Conservation (phyloP, 371 early-diverging fungal species). For the Rhizomucor pusillus region DNA sequence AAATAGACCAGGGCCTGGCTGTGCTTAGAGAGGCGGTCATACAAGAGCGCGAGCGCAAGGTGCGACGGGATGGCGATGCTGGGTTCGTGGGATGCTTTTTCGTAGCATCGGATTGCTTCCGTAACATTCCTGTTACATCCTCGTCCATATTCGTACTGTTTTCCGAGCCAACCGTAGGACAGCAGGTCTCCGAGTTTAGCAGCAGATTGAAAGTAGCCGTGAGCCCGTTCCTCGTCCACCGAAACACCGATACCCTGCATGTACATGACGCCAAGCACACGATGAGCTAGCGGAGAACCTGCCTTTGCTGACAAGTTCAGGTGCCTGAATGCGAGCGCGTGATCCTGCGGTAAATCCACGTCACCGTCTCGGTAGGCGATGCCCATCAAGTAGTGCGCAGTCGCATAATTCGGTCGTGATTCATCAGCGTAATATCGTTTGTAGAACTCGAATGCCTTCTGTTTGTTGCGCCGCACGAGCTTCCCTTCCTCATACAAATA, state of each 20-base stretch:
- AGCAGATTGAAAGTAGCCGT: slow-evolving; percentile 15
- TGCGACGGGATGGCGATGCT: slow-evolving; percentile 9
- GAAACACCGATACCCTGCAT: slow-evolving; percentile 5
- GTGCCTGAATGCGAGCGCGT: slow-evolving; percentile 20
- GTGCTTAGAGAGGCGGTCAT: slow-evolving; percentile 2
- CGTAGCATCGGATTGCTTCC: slow-evolving; percentile 11
- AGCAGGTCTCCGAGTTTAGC: slow-evolving; percentile 20
- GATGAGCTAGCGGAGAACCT: slow-evolving; percentile 28
- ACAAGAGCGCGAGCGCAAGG: slow-evolving; percentile 10
- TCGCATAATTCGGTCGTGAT: slow-evolving; percentile 7
- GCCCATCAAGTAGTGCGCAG: slow-evolving; percentile 25
- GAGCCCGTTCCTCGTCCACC: slow-evolving; percentile 8
- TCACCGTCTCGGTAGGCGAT: slow-evolving; percentile 19
- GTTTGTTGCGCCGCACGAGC: slow-evolving; percentile 10
- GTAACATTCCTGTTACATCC: slow-evolving; percentile 10
- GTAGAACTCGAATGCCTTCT: slow-evolving; percentile 17
- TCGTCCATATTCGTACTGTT: slow-evolving; percentile 18
- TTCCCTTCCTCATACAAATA: slow-evolving; percentile 20
- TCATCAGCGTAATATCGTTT: slow-evolving; percentile 3
- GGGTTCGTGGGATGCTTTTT: slow-evolving; percentile 2
- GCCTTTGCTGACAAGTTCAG: slow-evolving; percentile 17
- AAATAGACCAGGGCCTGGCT: slow-evolving; percentile 11
- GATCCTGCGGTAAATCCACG: slow-evolving; percentile 11
- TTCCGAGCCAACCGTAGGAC: slow-evolving; percentile 18
- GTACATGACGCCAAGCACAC: slow-evolving; percentile 15